These are phyloP conservation scores for Hansenula lynferdii DNA, from an alignment of 1,139 yeast species.

Conservation along the genomic window DNA sequence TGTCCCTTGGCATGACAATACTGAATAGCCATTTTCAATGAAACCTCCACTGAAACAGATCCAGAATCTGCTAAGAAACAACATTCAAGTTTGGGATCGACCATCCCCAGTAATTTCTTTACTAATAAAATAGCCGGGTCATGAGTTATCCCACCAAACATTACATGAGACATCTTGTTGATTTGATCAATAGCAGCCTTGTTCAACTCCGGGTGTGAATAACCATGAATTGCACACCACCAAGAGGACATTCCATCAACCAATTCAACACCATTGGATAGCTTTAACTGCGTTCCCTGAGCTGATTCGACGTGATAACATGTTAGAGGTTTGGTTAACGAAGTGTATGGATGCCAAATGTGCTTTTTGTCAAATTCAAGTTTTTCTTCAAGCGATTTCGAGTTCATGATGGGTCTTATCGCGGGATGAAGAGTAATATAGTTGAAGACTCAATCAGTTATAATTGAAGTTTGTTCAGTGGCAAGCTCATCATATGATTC, in stretches of 20 bases:
- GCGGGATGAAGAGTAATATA: no score
- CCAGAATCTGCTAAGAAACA: slow-evolving; percentile 40
- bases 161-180: slow-evolving; percentile 25
- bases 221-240: slow-evolving; percentile 33
- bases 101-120: slow-evolving; percentile 19
- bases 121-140: slow-evolving; percentile 26
- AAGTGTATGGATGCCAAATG: slow-evolving; percentile 31
- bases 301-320: slow-evolving; percentile 27
- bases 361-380: slow-evolving; percentile 24
- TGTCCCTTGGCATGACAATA: slow-evolving; percentile 26
- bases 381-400: background rate
- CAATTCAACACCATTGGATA: slow-evolving; percentile 17
- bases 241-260: slow-evolving; percentile 32
- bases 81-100: slow-evolving; percentile 22
- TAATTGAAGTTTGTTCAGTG: no score
- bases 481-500: no score
- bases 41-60: slow-evolving; percentile 52
- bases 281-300: slow-evolving; percentile 19
- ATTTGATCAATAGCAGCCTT: slow-evolving; percentile 24
- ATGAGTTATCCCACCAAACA: slow-evolving; percentile 32
- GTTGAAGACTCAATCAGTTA: no score
- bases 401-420: no score
- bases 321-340: slow-evolving; percentile 24
- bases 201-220: slow-evolving; percentile 26
- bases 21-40: slow-evolving; percentile 46